These are phyloP conservation scores for Fusarium brachygibbosum DNA, from an alignment of 2,329 filamentous ascomycete genomes.

Conservation along the genomic window DNA sequence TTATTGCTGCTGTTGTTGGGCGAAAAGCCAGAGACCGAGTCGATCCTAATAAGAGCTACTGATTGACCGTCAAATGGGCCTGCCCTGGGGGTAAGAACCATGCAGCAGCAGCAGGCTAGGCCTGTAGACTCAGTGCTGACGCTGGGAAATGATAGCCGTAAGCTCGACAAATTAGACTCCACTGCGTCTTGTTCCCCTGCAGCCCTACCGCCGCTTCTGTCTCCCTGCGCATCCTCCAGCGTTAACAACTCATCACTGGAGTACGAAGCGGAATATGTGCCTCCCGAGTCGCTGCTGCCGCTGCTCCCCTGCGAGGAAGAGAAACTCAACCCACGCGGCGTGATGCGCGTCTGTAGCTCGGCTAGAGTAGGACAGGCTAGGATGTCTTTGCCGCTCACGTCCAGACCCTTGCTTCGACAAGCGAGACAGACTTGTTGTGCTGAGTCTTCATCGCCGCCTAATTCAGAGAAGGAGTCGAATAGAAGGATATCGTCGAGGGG, in stretches of 20 bases:
- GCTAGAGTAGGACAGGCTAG: slow-evolving; percentile 60
- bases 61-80: slow-evolving; percentile 65
- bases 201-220: slow-evolving; percentile 19
- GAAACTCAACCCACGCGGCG: not conserved
- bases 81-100: slow-evolving; percentile 61
- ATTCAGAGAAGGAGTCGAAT: slow-evolving; percentile 60
- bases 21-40: not conserved
- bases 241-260: not conserved
- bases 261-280: slow-evolving; percentile 9
- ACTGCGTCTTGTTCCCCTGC: slow-evolving; percentile 20
- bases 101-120: slow-evolving; percentile 51
- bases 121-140: slow-evolving; percentile 47
- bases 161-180: slow-evolving; percentile 52
- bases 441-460: slow-evolving; percentile 58
- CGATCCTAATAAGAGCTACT: slow-evolving; percentile 62
- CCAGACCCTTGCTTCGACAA: slow-evolving; percentile 47
- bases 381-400: slow-evolving; percentile 57
- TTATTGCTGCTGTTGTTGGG: slow-evolving; percentile 38
- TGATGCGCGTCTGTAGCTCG: slow-evolving; percentile 60
- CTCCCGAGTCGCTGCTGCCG: slow-evolving; percentile 21
- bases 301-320: not conserved
- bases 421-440: slow-evolving; percentile 45
- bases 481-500: slow-evolving; percentile 51
- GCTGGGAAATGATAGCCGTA: slow-evolving; percentile 57
- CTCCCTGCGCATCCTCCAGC: slow-evolving; percentile 1